phyloP scores from a whole-genome alignment of 345 rosid genomes.

The Corchorus capsularis region DNA sequence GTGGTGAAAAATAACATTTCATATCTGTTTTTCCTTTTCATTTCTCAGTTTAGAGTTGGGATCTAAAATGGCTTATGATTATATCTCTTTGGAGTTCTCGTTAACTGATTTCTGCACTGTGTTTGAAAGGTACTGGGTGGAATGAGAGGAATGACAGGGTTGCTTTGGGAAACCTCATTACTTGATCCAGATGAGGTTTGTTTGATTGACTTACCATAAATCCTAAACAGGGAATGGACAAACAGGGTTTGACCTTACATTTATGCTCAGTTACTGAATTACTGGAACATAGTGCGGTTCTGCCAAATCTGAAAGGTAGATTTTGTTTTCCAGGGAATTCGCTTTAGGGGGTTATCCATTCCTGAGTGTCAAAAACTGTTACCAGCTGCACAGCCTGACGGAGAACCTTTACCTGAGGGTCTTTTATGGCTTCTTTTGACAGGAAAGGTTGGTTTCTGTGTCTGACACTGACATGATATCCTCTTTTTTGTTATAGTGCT shows the following conservation, averaged over 20 bases:
- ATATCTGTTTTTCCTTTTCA: not conserved
- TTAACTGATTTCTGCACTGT: slow-evolving; percentile 14
- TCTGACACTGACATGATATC: not conserved
- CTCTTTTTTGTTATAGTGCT: slow-evolving; percentile 1
- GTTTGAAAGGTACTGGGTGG: slow-evolving; percentile 84
- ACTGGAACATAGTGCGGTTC: not conserved
- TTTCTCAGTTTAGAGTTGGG: slow-evolving; percentile 1
- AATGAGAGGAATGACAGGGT: slow-evolving; percentile 99
- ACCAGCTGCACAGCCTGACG: slow-evolving; percentile 85
- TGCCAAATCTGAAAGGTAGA: slow-evolving; percentile 18
- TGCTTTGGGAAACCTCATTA: slow-evolving; percentile 97
- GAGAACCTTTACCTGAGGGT: slow-evolving; percentile 98
- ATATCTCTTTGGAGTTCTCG: not conserved
- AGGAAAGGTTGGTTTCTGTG: slow-evolving; percentile 67
- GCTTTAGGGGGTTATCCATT: slow-evolving; percentile 90
- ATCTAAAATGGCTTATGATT: not conserved
- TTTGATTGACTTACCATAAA: not conserved
- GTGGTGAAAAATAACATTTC: not conserved
- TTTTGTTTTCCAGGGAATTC: slow-evolving; percentile 70
- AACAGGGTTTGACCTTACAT: not conserved
- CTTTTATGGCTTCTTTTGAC: slow-evolving; percentile 98
- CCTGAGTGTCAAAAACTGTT: slow-evolving; percentile 95
- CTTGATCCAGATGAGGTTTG: slow-evolving; percentile 95
- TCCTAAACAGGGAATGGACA: not conserved
- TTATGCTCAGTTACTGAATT: not conserved